Base-by-base conservation (phyloP, 2,329 filamentous ascomycete species). In the Xylaria sp. region DNA sequence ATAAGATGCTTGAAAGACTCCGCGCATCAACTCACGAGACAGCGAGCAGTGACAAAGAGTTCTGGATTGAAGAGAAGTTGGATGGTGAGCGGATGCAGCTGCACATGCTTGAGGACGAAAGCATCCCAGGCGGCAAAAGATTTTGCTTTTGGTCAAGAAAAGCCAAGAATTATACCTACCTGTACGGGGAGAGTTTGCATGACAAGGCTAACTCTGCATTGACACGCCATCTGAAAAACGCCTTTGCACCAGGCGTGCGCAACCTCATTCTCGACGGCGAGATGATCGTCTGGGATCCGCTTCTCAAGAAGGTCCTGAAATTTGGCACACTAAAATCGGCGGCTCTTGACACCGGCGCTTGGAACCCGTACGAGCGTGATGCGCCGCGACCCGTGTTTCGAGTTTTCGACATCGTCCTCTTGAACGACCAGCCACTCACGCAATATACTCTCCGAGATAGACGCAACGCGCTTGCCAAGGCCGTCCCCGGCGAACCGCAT, bases 51-150 rank as follows among this genome's bases (percentile, higher is more conserved):
- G 91, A 97, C 63, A 85, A 87, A 0, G 89, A 92, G 9, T 99
- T 97, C 77, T 98, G 94, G 94, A 96, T 98, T 57, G 96, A 99
- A 80, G 96, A 99, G 82, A 99, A 99, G 80, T 84, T 99, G 9
- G 96, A 99, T 74, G 96, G 96, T 1, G 96, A 99, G 81, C 89
- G 96, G 31, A 98, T 99, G 91, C 96, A 99, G 80, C 86, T 99
- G 78, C 96, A 99, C 80, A 94, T 98, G 92, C 81, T 88, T 13
- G 85, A 92, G 66, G 93, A 98, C 73, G 83, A 89, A 3, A 81
- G 80, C 0, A 82, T 89, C 0, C 86, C 89, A 0, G 94, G 94
- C 0, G 93, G 93, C 0, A 89, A 86, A 65, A 85, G 84, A 23
- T 98, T 98, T 78, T 86, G 85, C 39, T 99, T 97, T 80, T 99